A percentile compares a stretch with the other conserved stretches of the same genome.
phyloP scores from a whole-genome alignment of 768 basidiomycete genomes.

The Rhodotorula graminis region DNA sequence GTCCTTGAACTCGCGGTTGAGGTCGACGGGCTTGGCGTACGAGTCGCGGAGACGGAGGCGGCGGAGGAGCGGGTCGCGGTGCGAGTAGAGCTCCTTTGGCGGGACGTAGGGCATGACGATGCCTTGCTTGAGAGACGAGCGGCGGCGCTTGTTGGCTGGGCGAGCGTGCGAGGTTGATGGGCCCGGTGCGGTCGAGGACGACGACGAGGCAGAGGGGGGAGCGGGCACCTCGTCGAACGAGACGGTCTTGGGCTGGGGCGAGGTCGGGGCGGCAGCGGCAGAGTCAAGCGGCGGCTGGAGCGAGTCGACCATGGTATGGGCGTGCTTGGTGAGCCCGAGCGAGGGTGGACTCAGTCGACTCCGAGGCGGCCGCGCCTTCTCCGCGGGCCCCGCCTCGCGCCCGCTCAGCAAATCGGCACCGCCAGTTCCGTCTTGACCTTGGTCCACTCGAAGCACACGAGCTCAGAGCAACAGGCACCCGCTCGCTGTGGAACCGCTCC shows the following conservation, averaged over 20 bases:
- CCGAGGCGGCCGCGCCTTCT: neutral
- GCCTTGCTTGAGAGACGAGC: constrained; percentile 34
- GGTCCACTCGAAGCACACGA: no score
- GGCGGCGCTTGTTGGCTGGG: constrained; percentile 7
- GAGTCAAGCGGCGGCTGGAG: neutral
- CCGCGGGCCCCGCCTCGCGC: no score
- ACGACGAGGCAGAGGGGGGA: neutral
- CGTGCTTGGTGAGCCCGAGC: no score
- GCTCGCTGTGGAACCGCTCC: no score
- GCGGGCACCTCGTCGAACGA: constrained; percentile 13
- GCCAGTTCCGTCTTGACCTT: no score
- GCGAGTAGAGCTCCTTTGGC: constrained; percentile 21
- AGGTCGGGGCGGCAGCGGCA: neutral
- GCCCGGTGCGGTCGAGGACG: no score
- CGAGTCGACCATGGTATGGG: neutral
- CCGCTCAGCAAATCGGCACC: no score
- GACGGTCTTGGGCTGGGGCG: constrained; percentile 13
- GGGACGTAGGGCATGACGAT: constrained; percentile 28
- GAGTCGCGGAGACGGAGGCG: constrained; percentile 33
- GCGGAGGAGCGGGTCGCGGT: constrained; percentile 37
- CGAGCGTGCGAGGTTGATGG: neutral
- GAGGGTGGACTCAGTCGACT: no score
- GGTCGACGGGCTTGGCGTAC: constrained; percentile 22
- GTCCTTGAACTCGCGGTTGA: constrained; percentile 32
- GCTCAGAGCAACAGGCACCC: no score